Percentiles rank a stretch among this genome's conserved stretches.
These are phyloP conservation scores for Metschnikowia santaceciliae DNA, from an alignment of 805 yeast species.

Conservation along the genomic window DNA sequence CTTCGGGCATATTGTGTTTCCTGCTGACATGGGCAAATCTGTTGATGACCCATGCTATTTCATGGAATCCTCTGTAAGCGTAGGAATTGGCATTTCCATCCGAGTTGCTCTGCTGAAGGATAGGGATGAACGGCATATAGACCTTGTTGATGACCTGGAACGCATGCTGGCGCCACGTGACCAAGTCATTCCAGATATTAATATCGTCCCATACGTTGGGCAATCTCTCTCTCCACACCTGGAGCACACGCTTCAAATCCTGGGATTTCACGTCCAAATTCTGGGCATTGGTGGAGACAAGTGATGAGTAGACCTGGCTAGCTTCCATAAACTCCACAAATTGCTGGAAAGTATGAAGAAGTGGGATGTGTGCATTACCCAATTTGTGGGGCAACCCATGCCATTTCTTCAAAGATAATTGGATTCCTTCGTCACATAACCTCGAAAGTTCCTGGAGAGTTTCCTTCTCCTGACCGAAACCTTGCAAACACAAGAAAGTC, in stretches of 20 bases:
- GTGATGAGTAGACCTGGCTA: constrained; percentile 83
- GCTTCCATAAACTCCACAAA: constrained; percentile 98
- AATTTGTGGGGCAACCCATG: constrained; percentile 75
- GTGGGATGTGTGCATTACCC: constrained; percentile 81
- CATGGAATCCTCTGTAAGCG: constrained; percentile 97
- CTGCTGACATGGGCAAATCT: constrained; percentile 98
- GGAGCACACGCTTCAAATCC: constrained; percentile 89
- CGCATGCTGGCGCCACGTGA: constrained; percentile 98
- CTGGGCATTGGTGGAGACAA: constrained; percentile 86
- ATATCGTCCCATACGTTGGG: constrained; percentile 98
- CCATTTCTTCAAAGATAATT: constrained; percentile 89
- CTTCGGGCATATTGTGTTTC: constrained; percentile 94
- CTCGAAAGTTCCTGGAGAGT: constrained; percentile 80
- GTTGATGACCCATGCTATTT: constrained; percentile 98
- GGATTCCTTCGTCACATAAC: constrained; percentile 94
- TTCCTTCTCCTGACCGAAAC: constrained; percentile 86
- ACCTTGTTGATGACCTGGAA: constrained; percentile 94
- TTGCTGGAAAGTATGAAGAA: constrained; percentile 93
- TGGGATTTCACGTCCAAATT: constrained; percentile 90
- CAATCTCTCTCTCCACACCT: constrained; percentile 96
- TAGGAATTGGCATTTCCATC: constrained; percentile 80
- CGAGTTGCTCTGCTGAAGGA: constrained; percentile 63
- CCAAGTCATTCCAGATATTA: constrained; percentile 94
- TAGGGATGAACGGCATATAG: constrained; percentile 87
- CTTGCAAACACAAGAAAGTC: constrained; percentile 88